These are phyloP conservation scores for Helicocarpus griseus DNA, from an alignment of 2,329 filamentous ascomycete genomes.

Conservation along the genomic window DNA sequence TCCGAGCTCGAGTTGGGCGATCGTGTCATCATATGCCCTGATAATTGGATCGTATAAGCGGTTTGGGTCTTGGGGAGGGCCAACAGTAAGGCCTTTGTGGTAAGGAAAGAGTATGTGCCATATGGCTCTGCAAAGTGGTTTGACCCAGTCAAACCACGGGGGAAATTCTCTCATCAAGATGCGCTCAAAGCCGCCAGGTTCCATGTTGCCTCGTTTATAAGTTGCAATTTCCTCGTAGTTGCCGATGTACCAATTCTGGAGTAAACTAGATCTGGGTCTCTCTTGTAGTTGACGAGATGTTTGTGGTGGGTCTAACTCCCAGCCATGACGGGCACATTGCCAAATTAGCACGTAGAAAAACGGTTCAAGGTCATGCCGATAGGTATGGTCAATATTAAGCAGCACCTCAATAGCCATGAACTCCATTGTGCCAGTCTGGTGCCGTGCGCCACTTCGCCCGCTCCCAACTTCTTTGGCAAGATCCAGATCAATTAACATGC, in stretches of 20 bases:
- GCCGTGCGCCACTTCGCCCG: slow-evolving; percentile 16
- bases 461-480: slow-evolving; percentile 9
- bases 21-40: not conserved
- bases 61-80: not conserved
- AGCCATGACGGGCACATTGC: slow-evolving; percentile 1
- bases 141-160: not conserved
- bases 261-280: not conserved
- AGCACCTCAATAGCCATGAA: slow-evolving; percentile 28
- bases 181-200: not conserved
- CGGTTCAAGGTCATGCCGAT: slow-evolving; percentile 22
- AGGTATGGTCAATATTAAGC: slow-evolving; percentile 18
- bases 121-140: not conserved
- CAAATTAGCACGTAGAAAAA: slow-evolving; percentile 23
- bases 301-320: not conserved
- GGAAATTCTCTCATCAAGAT: not conserved
- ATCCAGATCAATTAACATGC: slow-evolving; percentile 28
- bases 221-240: not conserved
- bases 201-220: not conserved
- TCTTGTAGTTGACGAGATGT: not conserved
- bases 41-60: not conserved
- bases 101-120: not conserved
- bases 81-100: not conserved
- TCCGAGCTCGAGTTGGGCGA: no score
- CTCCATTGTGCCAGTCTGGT: slow-evolving; percentile 20
- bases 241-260: not conserved